phyloP scores from a whole-genome alignment of 2,329 filamentous ascomycete genomes.

The Thyridium curvatum region DNA sequence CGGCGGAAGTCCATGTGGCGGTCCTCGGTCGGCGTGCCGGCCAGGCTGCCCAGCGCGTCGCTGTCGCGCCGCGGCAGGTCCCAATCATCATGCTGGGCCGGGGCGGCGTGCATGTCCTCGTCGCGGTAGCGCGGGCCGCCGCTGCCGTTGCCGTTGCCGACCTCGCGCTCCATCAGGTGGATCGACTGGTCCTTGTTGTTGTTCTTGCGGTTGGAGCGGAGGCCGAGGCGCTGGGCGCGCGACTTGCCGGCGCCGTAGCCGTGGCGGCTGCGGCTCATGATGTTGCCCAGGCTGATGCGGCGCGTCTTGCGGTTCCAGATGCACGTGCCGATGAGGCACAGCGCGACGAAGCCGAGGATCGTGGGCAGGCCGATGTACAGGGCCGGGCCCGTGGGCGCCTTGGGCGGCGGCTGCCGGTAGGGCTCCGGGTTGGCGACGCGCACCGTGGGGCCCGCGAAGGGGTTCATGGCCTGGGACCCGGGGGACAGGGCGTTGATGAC shows the following conservation, averaged over 20 bases:
- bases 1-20: conserved; percentile 30
- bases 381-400: conserved; percentile 28
- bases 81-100: conserved; percentile 4
- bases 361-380: conserved; percentile 48
- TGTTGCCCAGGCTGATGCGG: conserved; percentile 41
- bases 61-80: conserved; percentile 32
- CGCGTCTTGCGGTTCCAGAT: conserved; percentile 49
- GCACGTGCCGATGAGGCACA: conserved; percentile 48
- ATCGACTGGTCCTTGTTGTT: conserved; percentile 34
- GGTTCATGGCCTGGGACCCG: conserved; percentile 17
- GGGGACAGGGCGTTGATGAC: conserved; percentile 32
- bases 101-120: conserved; percentile 2
- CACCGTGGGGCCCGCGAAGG: conserved; percentile 33
- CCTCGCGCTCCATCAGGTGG: conserved; percentile 33
- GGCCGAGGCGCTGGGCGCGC: conserved; percentile 24
- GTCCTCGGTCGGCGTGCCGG: conserved; percentile 37
- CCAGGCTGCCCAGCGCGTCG: conserved; percentile 42
- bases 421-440: conserved; percentile 29
- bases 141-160: conserved; percentile 15
- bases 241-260: conserved; percentile 30
- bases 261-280: conserved; percentile 37
- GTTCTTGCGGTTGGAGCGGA: conserved; percentile 15
- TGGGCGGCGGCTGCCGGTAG: conserved; percentile 20
- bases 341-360: conserved; percentile 37
- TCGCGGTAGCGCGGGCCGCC: conserved; percentile 14